Conservation (phyloP, 306 rosid species). For the Oemleria cerasiformis region DNA sequence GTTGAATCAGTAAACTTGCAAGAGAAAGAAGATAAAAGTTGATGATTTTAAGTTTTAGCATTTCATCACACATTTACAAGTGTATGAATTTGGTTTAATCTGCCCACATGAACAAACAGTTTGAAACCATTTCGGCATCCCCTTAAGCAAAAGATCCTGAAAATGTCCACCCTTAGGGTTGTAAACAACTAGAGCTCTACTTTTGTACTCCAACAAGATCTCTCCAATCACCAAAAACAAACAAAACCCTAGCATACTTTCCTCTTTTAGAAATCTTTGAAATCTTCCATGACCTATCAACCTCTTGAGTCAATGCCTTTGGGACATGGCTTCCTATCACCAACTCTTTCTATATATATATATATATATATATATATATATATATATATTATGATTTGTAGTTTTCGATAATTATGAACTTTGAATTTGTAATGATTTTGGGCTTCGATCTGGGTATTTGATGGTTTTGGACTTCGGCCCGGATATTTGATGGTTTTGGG, state of each 20-base stretch:
- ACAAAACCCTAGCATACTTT: constrained; percentile 27
- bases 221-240: constrained; percentile 31
- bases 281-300: constrained; percentile 12
- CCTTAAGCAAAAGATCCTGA: constrained; percentile 31
- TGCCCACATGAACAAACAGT: constrained; percentile 43
- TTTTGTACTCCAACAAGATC: constrained; percentile 40
- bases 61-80: constrained; percentile 13
- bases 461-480: too few species aligned
- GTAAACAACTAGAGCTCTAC: constrained; percentile 39
- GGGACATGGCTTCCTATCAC: constrained; percentile 31
- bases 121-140: constrained; percentile 49
- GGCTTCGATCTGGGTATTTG: too few species aligned
- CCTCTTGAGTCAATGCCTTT: constrained; percentile 22
- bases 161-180: constrained; percentile 28
- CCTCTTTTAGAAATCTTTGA: constrained; percentile 17
- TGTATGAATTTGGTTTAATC: constrained; percentile 27
- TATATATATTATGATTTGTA: too few species aligned
- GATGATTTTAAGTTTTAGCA: too few species aligned
- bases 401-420: too few species aligned
- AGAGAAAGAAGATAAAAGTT: too few species aligned
- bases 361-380: too few species aligned
- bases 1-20: neutral
- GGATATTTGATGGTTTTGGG: too few species aligned
- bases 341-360: too few species aligned
- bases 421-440: too few species aligned